Conservation (phyloP, 805 yeast genomes). For the Monosporozyma servazzii region DNA sequence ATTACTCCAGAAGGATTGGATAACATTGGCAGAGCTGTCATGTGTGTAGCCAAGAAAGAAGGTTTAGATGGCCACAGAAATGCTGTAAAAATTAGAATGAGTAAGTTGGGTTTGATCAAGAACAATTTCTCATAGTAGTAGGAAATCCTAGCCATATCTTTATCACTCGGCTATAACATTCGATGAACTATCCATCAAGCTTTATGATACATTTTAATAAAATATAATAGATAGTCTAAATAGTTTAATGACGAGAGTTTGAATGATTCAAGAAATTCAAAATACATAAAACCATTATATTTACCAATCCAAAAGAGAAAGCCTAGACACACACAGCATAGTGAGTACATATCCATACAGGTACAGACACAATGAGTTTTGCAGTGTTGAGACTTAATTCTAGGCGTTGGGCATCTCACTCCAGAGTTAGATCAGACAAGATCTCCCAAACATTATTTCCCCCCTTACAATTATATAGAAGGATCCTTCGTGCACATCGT, state of each 20-base stretch:
- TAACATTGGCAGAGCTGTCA: slow-evolving; percentile 91
- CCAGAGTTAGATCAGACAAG: slow-evolving; percentile 11
- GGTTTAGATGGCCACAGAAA: slow-evolving; percentile 96
- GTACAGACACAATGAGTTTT: neutral
- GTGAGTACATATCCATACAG: neutral
- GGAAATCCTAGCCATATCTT: neutral
- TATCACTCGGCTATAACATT: neutral
- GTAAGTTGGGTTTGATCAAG: slow-evolving; percentile 53
- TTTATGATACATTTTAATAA: neutral
- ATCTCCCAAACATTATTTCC: slow-evolving; percentile 46
- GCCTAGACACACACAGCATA: neutral
- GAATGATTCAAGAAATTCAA: neutral
- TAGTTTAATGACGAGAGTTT: no score
- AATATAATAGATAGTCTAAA: neutral
- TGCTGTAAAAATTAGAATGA: slow-evolving; percentile 92
- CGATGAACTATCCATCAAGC: neutral
- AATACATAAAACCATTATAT: neutral
- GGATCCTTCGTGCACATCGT: slow-evolving; percentile 75
- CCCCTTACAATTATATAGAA: slow-evolving; percentile 69
- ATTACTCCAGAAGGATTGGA: slow-evolving; percentile 77
- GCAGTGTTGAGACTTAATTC: neutral
- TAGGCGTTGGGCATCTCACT: neutral
- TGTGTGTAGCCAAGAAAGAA: slow-evolving; percentile 91
- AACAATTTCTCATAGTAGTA: slow-evolving; percentile 20
- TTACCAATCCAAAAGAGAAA: neutral